Percentiles rank a stretch among this genome's conserved stretches.
Evolutionary conservation across 805 yeast genomes (phyloP).

Genomic region (Wickerhamiella cacticola): DNA sequence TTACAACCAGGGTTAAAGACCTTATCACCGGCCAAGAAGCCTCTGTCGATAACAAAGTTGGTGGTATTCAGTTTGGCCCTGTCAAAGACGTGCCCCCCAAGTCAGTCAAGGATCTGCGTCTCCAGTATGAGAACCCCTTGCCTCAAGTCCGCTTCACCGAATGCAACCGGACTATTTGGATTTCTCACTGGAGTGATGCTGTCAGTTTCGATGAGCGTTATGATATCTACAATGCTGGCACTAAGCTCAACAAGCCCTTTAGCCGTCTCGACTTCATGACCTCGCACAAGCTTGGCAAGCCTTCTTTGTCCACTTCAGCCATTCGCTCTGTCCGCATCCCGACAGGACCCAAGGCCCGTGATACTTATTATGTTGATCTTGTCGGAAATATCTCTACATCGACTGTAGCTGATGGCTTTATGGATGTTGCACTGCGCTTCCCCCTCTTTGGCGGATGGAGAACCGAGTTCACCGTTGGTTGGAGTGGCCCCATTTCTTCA

Average conservation of each 20-base stretch:
- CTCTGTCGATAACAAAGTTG: conserved; percentile 19
- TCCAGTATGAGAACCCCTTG: conserved; percentile 50
- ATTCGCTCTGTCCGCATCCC: conserved; percentile 49
- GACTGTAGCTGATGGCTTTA: conserved; percentile 13
- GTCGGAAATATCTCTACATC: conserved; percentile 91
- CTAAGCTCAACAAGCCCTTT: conserved; percentile 46
- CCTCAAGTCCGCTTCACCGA: conserved; percentile 53
- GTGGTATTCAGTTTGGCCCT: conserved; percentile 42
- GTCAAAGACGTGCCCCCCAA: conserved; percentile 36
- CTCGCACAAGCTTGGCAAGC: conserved; percentile 33
- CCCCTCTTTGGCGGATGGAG: conserved; percentile 97
- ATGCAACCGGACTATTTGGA: conserved; percentile 69
- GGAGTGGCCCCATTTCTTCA: conserved; percentile 51
- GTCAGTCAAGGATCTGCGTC: conserved; percentile 37
- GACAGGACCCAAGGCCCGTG: conserved; percentile 42
- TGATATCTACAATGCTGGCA: conserved; percentile 66
- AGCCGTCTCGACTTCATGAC: conserved; percentile 60
- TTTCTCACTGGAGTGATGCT: conserved; percentile 70
- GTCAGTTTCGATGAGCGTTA: conserved; percentile 75
- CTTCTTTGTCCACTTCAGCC: conserved; percentile 44
- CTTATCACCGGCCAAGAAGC: conserved; percentile 27
- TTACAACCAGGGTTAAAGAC: conserved; percentile 36
- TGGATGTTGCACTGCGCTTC: conserved; percentile 69
- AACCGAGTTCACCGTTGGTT: conserved; percentile 91
- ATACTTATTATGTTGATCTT: conserved; percentile 70